phyloP scores from a whole-genome alignment of 148 eudicot species.

The Nepenthes gracilis region DNA sequence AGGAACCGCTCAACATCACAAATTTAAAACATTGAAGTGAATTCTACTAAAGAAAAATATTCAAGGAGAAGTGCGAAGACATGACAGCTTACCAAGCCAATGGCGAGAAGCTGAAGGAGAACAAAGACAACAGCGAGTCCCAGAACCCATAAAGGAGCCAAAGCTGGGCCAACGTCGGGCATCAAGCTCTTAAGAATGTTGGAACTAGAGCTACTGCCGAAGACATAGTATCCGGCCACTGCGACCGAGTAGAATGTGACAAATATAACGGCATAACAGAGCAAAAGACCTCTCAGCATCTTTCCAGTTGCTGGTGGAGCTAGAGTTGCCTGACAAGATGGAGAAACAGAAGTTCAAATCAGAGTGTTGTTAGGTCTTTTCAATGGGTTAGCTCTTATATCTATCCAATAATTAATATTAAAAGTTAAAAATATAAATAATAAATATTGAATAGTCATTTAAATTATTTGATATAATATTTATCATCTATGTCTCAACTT shows the following conservation, averaged over 20 bases:
- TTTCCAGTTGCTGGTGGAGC: constrained; percentile 97
- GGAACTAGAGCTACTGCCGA: constrained; percentile 68
- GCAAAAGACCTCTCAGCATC: constrained; percentile 78
- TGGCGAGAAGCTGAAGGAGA: constrained; percentile 95
- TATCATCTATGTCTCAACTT: too few relatives aligned
- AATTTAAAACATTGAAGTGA: too few relatives aligned
- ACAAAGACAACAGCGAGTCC: constrained; percentile 58
- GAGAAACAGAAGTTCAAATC: not conserved
- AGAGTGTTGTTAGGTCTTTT: not conserved
- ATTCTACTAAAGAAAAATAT: too few relatives aligned
- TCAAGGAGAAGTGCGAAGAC: too few relatives aligned
- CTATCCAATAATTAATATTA: not conserved
- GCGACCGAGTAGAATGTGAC: constrained; percentile 84
- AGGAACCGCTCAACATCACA: too few relatives aligned
- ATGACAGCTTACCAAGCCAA: constrained; percentile 55
- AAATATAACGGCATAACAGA: constrained; percentile 77
- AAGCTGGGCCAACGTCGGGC: constrained; percentile 65
- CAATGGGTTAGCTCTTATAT: too few relatives aligned
- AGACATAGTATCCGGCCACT: constrained; percentile 71
- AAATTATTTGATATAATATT: too few relatives aligned
- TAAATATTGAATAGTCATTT: too few relatives aligned
- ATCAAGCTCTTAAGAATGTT: constrained; percentile 73
- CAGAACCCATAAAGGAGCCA: constrained; percentile 74
- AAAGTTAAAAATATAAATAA: not conserved
- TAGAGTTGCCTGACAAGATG: constrained; percentile 60